Base-by-base conservation (phyloP, 257 asterid genomes). In the Primulina eburnea region DNA sequence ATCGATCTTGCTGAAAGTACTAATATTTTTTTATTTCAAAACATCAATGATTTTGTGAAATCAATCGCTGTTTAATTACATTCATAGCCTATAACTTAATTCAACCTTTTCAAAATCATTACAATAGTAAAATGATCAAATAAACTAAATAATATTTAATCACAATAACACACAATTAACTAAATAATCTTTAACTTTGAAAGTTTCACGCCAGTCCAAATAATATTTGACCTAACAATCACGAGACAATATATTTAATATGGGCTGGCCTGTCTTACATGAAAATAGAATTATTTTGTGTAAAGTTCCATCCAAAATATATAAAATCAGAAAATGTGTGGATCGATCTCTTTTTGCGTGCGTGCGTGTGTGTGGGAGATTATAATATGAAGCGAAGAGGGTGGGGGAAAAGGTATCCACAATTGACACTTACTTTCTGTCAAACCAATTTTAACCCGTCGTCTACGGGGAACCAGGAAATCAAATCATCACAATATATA, bases 401-500 rank as follows among this genome's bases (percentile, higher is more conserved):
- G 93, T 83, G 91, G 96, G 93, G 92, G 95, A 1, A 78, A 87
- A 84, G 77, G 94, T 81, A 82, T 85, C 34, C 84, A 77, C 74
- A 72, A 70, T 62, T 18, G 73, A 61, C 72, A 72, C 73, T 74
- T 82, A 79, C 86, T 86, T 77, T 84, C 86, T 81, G 87, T 75
- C 79, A 78, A 77, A 71, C 79, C 83, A 75, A 77, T 80, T 86
- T 72, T 87, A 87, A 84, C 98, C 96, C 95, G 97, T 78, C 78
- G 73, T 83, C 91, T 77, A 81, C 95, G 91, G 95, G 89, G 89
- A 85, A 76, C 79, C 83, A 85, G 2, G 30, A 28, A 77, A 84
- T 78, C 71, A 75, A 79, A 88, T 80, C 80, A 87, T 82, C 79
- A 66, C 77, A 62, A 78, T 78, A 65, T 73, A 80, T 3, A 43